Base-by-base conservation (phyloP, 1,284 basidiomycete species). In the Sphaerobolus stellatus region DNA sequence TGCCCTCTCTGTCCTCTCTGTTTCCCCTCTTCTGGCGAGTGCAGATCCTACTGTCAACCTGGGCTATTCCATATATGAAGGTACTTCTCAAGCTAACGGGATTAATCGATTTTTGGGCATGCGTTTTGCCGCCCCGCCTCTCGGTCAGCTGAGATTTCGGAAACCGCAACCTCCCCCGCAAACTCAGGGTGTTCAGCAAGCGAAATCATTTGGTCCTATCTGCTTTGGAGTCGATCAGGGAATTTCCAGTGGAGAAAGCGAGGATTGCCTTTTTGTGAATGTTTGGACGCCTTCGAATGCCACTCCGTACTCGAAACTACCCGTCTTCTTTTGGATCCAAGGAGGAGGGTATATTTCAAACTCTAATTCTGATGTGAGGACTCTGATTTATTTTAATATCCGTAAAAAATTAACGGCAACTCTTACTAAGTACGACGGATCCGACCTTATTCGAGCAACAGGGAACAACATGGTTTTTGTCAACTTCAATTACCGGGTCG, bases 221-320 rank as follows among this genome's bases (percentile, higher is more conserved):
- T 54, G 53, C 29, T 49, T 49, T 30, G 46, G 47, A 5, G 38
- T 49, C n/a, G 22, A 8, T 27, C 22, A 48, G 14, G 31, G 48
- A 18, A 13, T 43, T 13, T 3, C 18, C 2, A 24, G 48, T n/a
- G 41, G 13, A 24, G 22, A 13, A 27, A 50, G 54, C 31, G 72
- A 75, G 54, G 70, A 75, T 57, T 76, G 74, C 56, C 63, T 75
- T 13, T 66, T 65, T 48, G 46, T 74, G 44, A 74, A 74, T 59
- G 61, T 75, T 11, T 73, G 60, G 56, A 69, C 71, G 1, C 62
- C 69, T 2, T 58, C 71, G 3, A 62, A 62, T 14, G 30, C 62
- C 4, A 49, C 59, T 9, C 34, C 56, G 14, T 51, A 52, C 5
- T 58, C 52, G 3, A 59, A 60, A 7, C 56, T 67, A 38, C 71